Conservation (phyloP, 225 moss, liverwort and hornwort species). For the Ulota crispa region DNA sequence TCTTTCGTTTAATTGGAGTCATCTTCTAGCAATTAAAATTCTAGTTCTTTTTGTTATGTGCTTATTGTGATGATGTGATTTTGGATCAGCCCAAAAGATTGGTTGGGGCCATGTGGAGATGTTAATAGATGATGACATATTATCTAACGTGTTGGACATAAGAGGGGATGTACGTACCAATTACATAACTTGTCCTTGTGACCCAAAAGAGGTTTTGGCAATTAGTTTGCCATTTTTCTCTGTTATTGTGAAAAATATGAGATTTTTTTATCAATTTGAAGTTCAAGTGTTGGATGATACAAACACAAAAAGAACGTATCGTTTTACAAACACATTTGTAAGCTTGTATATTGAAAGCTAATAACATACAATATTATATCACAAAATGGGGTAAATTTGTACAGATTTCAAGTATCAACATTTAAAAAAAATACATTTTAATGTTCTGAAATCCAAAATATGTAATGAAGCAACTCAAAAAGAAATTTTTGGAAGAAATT, state of each 20-base stretch:
- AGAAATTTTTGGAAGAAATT: too few relatives aligned
- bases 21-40: background rate
- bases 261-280: conserved; percentile 72
- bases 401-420: background rate
- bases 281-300: conserved; percentile 75
- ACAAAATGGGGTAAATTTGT: background rate
- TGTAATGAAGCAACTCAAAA: background rate
- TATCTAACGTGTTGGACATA: conserved; percentile 63
- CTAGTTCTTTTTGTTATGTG: accelerated
- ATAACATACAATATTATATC: accelerated
- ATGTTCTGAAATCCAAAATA: background rate
- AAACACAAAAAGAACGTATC: conserved; percentile 51
- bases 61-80: background rate
- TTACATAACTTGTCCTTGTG: conserved; percentile 62
- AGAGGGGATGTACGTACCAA: conserved; percentile 65
- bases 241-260: conserved; percentile 81
- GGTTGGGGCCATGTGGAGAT: conserved; percentile 53
- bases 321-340: conserved; percentile 45
- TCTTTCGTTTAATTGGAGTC: accelerated
- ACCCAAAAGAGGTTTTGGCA: conserved; percentile 61
- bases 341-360: background rate
- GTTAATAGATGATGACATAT: conserved; percentile 53
- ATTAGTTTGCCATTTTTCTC: conserved; percentile 71
- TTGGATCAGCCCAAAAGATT: conserved; percentile 44
- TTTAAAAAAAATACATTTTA: background rate